Base-by-base conservation (phyloP, 2,329 filamentous ascomycete species). In the Xylariomycetidae sp. region DNA sequence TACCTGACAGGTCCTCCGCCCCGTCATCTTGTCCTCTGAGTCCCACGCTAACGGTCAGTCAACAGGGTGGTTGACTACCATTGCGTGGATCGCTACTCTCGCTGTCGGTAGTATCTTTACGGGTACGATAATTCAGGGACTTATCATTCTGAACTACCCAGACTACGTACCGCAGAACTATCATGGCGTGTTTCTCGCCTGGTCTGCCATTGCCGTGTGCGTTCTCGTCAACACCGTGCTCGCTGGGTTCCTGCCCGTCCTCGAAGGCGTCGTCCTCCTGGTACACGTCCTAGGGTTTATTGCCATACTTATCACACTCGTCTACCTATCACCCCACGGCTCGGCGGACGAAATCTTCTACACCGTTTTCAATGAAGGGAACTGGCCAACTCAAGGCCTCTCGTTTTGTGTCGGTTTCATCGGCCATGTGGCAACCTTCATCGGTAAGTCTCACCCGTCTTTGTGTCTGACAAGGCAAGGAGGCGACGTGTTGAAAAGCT, bases 321-420 rank as follows among this genome's bases (percentile, higher is more conserved):
- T 45, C 12, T 45, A 42, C 14, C 17, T 47, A 22, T 34, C 35
- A 12, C 37, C 37, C 5, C 44, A 47, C 12, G 11, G 25, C 16
- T 31, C 31, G 3, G 41, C 37, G 16, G 31, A 27, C 2, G 38
- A 41, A 30, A 33, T 42, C 10, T 47, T 44, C 19, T 36, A 34
- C 19, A 32, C 30, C 6, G 16, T 30, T 25, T 17, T 41, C 3
- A 47, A 47, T 31, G 32, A 37, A 30, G 44, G 42, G 6, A 28
- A 34, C 26, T 45, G 44, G 42, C 34, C 44, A 11, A 36, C 27
- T 12, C 42, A 43, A 27, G 34, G 44, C 11, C 36, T 47, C 13
- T 43, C 44, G 11, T 45, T 23, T 27, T 33, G 36, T n/a, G 36
- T 47, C 12, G 44, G 44, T 13, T 41, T 47, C 34, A 38, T 41